Base-by-base conservation (phyloP, 2,329 filamentous ascomycete genomes). In the Diaporthe sp. region DNA sequence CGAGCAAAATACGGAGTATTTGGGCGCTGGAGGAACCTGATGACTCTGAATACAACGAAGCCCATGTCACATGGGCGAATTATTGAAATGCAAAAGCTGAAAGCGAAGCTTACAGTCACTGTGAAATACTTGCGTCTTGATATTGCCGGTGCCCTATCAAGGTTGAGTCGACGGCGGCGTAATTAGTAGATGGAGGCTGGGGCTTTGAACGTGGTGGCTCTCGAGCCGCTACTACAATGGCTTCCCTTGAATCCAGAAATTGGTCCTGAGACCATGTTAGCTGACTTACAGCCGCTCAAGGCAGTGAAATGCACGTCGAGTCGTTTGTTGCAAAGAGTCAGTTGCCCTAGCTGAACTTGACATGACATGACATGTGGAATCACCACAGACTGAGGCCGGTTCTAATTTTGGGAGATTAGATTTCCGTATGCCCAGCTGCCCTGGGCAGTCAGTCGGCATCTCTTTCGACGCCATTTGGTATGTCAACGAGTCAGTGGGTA, bases 11-110 rank as follows among this genome's bases (percentile, higher is more conserved):
- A 31, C 31, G 59, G 17, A 22, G 8, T 10, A 46, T 17, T 22
- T 22, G 4, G 39, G 25, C 39, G 59, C 25, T 46, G 39, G 39
- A 4, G 25, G 9, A 22, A 46, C 13, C 15, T 22, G n/a, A 28
- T 62, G 39, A 62, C 39, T 62, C 58, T 44, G 59, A 46, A 65
- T 28, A 10, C 39, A 6, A 62, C 58, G 13, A 62, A 28, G n/a
- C 58, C 9, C 39, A 44, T 44, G 13, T 6, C 58, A 22, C 5
- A 22, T 46, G 39, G 39, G 59, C 17, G 17, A 46, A 46, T 28
- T 4, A 46, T 7, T 46, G 0, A 28, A 22, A 22, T 13, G 25
- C 13, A 13, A 22, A 2, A 2, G 2, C 15, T 44, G 4, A 13
- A 22, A 19, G 12, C 12, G 19, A 25, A 42, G 3, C 34, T 17